Base-by-base conservation (phyloP, 352 stramenopile genomes). In the Pythium aquatile region DNA sequence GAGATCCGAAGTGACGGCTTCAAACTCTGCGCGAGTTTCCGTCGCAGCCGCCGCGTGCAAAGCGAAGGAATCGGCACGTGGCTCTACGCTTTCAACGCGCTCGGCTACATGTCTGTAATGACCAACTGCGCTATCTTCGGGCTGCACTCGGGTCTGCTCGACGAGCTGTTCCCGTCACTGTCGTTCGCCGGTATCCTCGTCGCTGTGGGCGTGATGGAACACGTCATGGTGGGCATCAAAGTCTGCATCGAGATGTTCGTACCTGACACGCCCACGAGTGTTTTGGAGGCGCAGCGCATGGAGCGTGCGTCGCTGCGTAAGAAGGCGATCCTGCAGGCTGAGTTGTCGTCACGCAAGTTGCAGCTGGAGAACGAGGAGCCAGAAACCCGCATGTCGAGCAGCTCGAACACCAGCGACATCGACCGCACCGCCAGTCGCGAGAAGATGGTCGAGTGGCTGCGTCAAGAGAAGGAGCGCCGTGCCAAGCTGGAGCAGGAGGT, bases 81-180 rank as follows among this genome's bases (percentile, higher is more conserved):
- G 95, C 91, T 93, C 56, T 85, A 87, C 58, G 83, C 94, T 16
- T 91, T 98, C 59, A 91, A 89, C 67, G 77, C 81, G 16, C 85
- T 98, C 7, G 89, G 93, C 14, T 98, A 97, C 72, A 63, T 96
- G 42, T 95, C 90, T 16, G 93, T 98, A 39, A 74, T 98, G 63
- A 98, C 94, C 1, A 99, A 99, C 78, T 97, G 90, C 70, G 84
- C 93, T 29, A 90, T 98, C 56, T 97, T 98, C 71, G 91, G 91
- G 0, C 87, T 98, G 61, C 90, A 97, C 53, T 96, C 83, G 24
- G 85, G 86, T n/a, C 72, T 95, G 39, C 71, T 95, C 47, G 77
- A 88, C 66, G 77, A 73, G 37, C 48, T 95, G 0, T 91, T 89
- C 52, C 84, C 86, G 2, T 75, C 72, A 9, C 76, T 93, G 49